Percentiles rank a stretch among this genome's conserved stretches.
Conservation (phyloP, 306 rosid genomes). For the Sophora flavescens region DNA sequence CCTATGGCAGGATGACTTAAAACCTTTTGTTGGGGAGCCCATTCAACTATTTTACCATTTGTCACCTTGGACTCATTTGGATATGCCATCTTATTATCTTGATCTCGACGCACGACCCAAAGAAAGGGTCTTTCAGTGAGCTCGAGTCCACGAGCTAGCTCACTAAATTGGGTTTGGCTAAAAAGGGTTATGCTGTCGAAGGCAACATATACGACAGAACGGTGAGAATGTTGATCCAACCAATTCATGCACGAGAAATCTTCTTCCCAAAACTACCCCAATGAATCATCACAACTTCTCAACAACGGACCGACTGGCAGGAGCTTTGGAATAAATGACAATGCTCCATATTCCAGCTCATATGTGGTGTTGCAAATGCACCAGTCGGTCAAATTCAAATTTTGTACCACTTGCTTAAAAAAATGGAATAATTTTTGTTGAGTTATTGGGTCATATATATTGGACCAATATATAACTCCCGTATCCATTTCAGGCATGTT, state of each 20-base stretch:
- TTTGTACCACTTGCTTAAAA: neutral
- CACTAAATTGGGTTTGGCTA: slow-evolving; percentile 42
- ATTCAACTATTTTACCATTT: no score
- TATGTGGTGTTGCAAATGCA: slow-evolving; percentile 49
- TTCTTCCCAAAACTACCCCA: slow-evolving; percentile 47
- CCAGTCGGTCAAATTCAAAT: slow-evolving; percentile 34
- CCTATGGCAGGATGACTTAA: no score
- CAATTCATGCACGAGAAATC: slow-evolving; percentile 49
- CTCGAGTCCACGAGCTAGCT: slow-evolving; percentile 45
- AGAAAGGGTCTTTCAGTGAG: slow-evolving; percentile 40
- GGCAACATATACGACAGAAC: slow-evolving; percentile 48
- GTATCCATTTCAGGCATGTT: slow-evolving; percentile 44
- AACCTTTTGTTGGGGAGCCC: no score
- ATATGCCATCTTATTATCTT: neutral
- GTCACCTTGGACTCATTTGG: slow-evolving; percentile 43
- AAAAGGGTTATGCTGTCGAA: slow-evolving; percentile 45
- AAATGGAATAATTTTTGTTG: neutral
- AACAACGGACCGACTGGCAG: slow-evolving; percentile 52
- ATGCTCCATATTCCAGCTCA: slow-evolving; percentile 46
- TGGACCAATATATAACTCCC: slow-evolving; percentile 37
- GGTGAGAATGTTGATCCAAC: slow-evolving; percentile 48
- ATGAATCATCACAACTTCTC: slow-evolving; percentile 17
- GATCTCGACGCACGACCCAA: slow-evolving; percentile 39
- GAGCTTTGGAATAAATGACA: slow-evolving; percentile 41
- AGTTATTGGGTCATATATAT: neutral